Evolutionary conservation across 345 rosid species (phyloP), one percentile per base, ranked within the genome.

Genomic region (Gossypium longicalyx): DNA sequence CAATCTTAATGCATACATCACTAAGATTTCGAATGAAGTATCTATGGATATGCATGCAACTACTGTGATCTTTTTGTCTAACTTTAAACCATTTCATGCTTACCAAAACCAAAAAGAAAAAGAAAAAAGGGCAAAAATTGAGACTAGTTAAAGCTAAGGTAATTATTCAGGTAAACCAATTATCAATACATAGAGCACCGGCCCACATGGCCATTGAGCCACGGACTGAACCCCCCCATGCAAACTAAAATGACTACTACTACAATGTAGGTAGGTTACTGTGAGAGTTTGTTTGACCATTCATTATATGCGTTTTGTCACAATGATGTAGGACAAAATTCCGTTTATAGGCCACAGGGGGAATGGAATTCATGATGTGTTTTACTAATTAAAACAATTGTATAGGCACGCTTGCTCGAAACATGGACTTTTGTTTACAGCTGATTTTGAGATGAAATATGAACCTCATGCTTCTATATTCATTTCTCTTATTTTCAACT

Each of bases 141-240:
- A 41, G 69, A 64, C 49, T 41, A 64, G 51, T 19, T 43, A 65
- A 63, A 63, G 22, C 23, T 16, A 17, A 43, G 27, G 44, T 20
- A 9, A 19, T 22, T 66, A 1, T 70, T 58, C 77, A 60, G 67
- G 77, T 72, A 61, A 82, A 79, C 82, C 74, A 74, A 48, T 73
- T 71, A 59, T 78, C 71, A 67, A 77, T 66, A 76, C 90, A 83
- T 83, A 73, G 86, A 81, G 87, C 88, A 80, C 84, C 84, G 84
- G 29, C 85, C 86, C 81, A 79, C 65, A 67, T 58, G 20, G 81
- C 90, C 89, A 87, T 86, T 89, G 95, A 90, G 95, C 95, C 89
- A 79, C 91, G 89, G 86, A 80, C 80, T 83, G 56, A 76, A 74
- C 71, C 38, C 19, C 20, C 38, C 41, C 41, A 67, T 48, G 41